phyloP scores from a whole-genome alignment of 345 rosid genomes.

The Isatis tinctoria region DNA sequence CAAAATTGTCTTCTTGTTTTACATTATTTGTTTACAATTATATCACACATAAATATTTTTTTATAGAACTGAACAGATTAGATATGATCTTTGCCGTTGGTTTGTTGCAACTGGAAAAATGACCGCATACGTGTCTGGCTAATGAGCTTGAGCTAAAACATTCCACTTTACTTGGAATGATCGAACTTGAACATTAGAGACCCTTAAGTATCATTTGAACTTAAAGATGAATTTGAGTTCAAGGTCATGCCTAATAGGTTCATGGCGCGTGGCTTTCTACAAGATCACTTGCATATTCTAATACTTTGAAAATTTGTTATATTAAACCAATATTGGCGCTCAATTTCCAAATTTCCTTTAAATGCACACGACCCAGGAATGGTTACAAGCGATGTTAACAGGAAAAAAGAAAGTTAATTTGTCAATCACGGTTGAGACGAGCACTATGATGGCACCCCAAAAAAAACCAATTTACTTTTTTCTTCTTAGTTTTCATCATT shows the following conservation, averaged over 20 bases:
- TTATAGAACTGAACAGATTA: too few relatives aligned
- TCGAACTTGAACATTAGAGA: too few relatives aligned
- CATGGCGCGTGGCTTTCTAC: too few relatives aligned
- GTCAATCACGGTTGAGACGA: slow-evolving; percentile 9
- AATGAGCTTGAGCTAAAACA: too few relatives aligned
- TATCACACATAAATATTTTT: too few relatives aligned
- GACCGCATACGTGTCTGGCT: too few relatives aligned
- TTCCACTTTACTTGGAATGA: too few relatives aligned
- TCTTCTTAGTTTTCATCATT: neutral
- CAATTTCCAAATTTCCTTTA: neutral
- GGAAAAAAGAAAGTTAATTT: neutral
- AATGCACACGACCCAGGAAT: neutral
- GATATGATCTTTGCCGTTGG: neutral
- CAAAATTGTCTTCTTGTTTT: too few relatives aligned
- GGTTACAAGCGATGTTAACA: neutral
- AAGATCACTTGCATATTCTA: neutral
- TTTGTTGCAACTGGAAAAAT: neutral
- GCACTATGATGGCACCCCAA: slow-evolving; percentile 5
- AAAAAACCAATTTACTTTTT: neutral
- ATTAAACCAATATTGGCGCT: neutral
- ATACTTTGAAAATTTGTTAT: neutral
- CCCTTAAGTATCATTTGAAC: too few relatives aligned
- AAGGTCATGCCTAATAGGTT: too few relatives aligned
- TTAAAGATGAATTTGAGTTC: too few relatives aligned
- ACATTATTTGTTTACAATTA: too few relatives aligned